These are phyloP conservation scores for Xylariaceae sp. DNA, from an alignment of 2,329 filamentous ascomycete species.

Conservation along the genomic window DNA sequence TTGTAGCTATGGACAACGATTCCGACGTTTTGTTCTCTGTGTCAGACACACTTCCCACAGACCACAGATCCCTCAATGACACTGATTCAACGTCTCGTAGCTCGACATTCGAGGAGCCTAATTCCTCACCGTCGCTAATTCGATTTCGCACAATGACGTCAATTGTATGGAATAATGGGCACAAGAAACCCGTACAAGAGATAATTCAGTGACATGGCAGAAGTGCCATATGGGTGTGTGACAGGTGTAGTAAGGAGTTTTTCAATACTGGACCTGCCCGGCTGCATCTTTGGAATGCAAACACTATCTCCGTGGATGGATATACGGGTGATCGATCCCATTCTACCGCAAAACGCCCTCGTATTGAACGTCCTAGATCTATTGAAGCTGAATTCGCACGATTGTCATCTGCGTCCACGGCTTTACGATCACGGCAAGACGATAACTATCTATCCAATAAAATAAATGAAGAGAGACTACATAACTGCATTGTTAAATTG, in stretches of 20 bases:
- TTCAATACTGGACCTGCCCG: too few species aligned
- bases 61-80: neutral
- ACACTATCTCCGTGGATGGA: too few species aligned
- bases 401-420: neutral
- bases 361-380: too few species aligned
- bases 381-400: neutral
- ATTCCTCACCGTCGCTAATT: neutral
- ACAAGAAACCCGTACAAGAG: neutral
- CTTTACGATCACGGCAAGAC: neutral
- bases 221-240: neutral
- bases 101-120: neutral
- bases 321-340: too few species aligned
- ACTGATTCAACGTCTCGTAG: too few species aligned
- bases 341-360: too few species aligned
- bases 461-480: neutral
- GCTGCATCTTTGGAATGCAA: too few species aligned
- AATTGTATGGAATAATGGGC: neutral
- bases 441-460: neutral
- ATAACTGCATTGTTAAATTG: neutral
- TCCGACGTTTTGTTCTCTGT: neutral
- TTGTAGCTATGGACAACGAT: neutral
- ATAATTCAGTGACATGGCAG: neutral
- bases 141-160: neutral
- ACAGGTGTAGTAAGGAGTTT: too few species aligned
- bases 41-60: neutral